phyloP scores from a whole-genome alignment of 495 filamentous ascomycete genomes.

The Hypoxylon lenormandii region DNA sequence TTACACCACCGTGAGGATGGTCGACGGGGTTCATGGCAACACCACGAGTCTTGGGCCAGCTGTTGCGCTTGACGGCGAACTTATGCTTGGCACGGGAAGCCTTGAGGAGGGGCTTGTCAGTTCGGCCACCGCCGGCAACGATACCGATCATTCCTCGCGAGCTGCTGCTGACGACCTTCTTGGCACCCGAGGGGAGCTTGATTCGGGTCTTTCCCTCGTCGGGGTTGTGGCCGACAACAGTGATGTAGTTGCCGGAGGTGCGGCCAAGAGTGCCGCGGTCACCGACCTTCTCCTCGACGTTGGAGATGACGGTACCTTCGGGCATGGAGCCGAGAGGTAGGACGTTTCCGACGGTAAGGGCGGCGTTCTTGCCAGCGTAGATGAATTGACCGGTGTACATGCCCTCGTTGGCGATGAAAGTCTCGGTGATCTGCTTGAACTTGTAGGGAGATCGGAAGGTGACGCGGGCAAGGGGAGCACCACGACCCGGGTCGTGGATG shows the following conservation, averaged over 20 bases:
- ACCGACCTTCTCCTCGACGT: constrained; percentile 98
- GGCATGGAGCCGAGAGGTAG: constrained; percentile 92
- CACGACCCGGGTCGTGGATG: constrained; percentile 97
- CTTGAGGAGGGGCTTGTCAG: constrained; percentile 99
- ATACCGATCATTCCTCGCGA: constrained; percentile 99
- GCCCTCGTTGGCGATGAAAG: constrained; percentile 99
- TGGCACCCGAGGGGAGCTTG: constrained; percentile 98
- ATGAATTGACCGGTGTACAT: constrained; percentile 99
- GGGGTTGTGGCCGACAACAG: constrained; percentile 97
- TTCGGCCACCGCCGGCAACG: constrained; percentile 97
- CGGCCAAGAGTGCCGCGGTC: constrained; percentile 95
- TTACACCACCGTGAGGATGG: constrained; percentile 94
- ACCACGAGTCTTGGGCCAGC: constrained; percentile 99
- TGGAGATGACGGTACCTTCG: constrained; percentile 97
- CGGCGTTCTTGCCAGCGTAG: constrained; percentile 99
- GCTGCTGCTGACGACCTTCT: constrained; percentile 95
- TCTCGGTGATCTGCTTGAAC: constrained; percentile 90
- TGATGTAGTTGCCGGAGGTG: constrained; percentile 99
- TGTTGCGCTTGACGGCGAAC: constrained; percentile 99
- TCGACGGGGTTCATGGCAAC: constrained; percentile 99
- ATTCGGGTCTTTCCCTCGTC: constrained; percentile 99
- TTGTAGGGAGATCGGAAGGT: constrained; percentile 93
- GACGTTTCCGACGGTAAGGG: constrained; percentile 94
- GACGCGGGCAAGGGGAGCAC: constrained; percentile 96
- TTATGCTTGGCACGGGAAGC: constrained; percentile 98